Conservation (phyloP, 805 yeast genomes). For the Lipomyces orientalis region DNA sequence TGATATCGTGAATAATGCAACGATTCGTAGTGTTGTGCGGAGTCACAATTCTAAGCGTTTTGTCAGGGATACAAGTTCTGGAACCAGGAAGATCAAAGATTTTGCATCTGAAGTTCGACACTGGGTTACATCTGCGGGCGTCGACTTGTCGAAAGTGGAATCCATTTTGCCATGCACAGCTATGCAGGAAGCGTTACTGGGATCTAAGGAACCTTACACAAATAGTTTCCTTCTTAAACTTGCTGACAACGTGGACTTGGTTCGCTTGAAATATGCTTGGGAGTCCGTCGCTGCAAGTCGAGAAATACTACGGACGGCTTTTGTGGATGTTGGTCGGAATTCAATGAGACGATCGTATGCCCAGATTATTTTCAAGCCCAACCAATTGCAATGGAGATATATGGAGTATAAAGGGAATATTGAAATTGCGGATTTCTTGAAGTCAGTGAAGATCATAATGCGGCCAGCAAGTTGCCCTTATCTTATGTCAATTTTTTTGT, state of each 20-base stretch:
- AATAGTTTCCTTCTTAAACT: conserved; percentile 28
- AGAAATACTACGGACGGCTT: conserved; percentile 35
- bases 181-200: conserved; percentile 34
- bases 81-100: not conserved
- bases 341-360: conserved; percentile 23
- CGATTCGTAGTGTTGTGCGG: conserved; percentile 13
- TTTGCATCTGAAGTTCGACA: conserved; percentile 10
- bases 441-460: not conserved
- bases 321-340: conserved; percentile 24
- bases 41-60: not conserved
- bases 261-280: conserved; percentile 17
- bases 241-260: conserved; percentile 8
- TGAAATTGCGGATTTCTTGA: not conserved
- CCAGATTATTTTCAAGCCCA: conserved; percentile 17
- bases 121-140: not conserved
- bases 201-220: conserved; percentile 18
- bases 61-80: not conserved
- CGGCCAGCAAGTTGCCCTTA: conserved; percentile 18
- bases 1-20: conserved; percentile 15
- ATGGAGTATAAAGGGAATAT: not conserved
- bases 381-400: conserved; percentile 1
- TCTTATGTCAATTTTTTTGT: conserved; percentile 5
- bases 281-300: not conserved
- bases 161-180: conserved; percentile 32
- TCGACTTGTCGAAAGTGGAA: conserved; percentile 3